phyloP scores from a whole-genome alignment of 106 monocot species.

The Allium cepa region DNA sequence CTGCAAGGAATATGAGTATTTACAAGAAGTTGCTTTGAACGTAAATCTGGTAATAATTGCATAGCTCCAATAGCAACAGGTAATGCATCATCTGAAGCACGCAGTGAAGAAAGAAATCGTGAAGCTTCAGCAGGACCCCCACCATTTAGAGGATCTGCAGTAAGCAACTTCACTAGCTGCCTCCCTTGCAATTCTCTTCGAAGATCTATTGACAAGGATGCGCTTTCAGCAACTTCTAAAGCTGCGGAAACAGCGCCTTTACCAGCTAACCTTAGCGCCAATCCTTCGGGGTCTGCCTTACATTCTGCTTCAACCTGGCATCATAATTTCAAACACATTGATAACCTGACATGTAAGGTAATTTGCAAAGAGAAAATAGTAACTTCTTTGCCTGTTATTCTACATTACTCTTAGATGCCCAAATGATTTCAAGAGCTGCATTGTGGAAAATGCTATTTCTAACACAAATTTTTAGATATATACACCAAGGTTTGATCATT shows the following conservation, averaged over 20 bases:
- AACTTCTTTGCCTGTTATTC: no score
- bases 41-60: constrained; percentile 82
- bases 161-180: constrained; percentile 91
- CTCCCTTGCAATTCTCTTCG: constrained; percentile 86
- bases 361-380: no score
- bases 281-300: constrained; percentile 80
- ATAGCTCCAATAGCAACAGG: constrained; percentile 95
- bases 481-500: no score
- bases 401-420: no score
- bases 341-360: no score
- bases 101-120: constrained; percentile 82
- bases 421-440: no score
- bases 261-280: constrained; percentile 79
- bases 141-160: constrained; percentile 87
- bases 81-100: constrained; percentile 87
- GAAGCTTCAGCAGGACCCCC: constrained; percentile 94
- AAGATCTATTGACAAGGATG: constrained; percentile 71
- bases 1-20: not conserved
- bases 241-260: constrained; percentile 96
- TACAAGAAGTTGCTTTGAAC: constrained; percentile 94
- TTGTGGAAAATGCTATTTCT: no score
- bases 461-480: no score
- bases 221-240: constrained; percentile 87
- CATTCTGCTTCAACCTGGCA: constrained; percentile 83
- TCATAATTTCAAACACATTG: not conserved